A percentile compares a stretch with the other conserved stretches of the same genome.
Evolutionary conservation across 2,329 filamentous ascomycete genomes (phyloP).

Genomic region (Talaromyces islandicus): DNA sequence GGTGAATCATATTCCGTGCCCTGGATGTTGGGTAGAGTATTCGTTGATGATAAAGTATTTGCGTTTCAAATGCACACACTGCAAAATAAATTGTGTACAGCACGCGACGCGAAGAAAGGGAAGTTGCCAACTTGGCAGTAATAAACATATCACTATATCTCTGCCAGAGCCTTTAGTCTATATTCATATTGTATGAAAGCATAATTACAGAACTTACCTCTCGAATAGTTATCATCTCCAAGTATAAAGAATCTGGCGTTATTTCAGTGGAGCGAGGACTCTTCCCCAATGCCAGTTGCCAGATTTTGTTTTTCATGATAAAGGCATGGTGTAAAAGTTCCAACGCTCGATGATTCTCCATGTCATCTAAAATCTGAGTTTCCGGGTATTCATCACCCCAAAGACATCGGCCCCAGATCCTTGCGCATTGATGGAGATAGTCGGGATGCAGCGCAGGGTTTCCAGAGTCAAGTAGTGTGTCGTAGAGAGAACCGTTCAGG

Average conservation of each 20-base stretch:
- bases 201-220: not conserved
- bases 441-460: constrained; percentile 28
- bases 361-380: constrained; percentile 32
- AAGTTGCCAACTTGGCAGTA: constrained; percentile 25
- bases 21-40: constrained; percentile 18
- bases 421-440: constrained; percentile 27
- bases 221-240: not conserved
- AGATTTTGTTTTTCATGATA: constrained; percentile 23
- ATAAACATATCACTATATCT: constrained; percentile 31
- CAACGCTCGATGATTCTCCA: constrained; percentile 31
- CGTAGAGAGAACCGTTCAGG: constrained; percentile 19
- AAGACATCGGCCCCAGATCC: constrained; percentile 30
- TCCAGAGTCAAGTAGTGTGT: constrained; percentile 25
- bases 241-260: not conserved
- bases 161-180: constrained; percentile 12
- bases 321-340: constrained; percentile 27
- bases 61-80: constrained; percentile 28
- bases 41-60: constrained; percentile 27
- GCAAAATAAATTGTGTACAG: constrained; percentile 31
- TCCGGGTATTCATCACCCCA: constrained; percentile 32
- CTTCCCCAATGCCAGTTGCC: constrained; percentile 22
- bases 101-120: constrained; percentile 24
- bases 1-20: constrained; percentile 18
- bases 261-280: constrained; percentile 19
- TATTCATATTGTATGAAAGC: not conserved